These are phyloP conservation scores for Mariannaea sp. DNA, from an alignment of 2,329 filamentous ascomycete species.

Conservation along the genomic window DNA sequence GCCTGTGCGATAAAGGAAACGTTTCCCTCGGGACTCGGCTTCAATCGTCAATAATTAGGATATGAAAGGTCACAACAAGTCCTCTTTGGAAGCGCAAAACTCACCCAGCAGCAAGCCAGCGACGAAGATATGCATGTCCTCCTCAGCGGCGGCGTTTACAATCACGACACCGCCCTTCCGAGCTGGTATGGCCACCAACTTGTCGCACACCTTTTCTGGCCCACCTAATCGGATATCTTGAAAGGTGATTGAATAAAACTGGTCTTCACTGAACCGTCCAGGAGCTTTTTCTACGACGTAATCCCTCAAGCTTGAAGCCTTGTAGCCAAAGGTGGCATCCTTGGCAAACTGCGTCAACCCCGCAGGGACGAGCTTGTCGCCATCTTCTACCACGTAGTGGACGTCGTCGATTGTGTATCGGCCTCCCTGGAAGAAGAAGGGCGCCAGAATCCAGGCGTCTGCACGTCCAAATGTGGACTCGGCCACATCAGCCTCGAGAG, in stretches of 20 bases:
- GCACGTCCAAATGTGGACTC: conserved; percentile 54
- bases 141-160: conserved; percentile 58
- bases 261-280: conserved; percentile 21
- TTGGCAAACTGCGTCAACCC: conserved; percentile 59
- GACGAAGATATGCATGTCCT: conserved; percentile 61
- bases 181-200: conserved; percentile 40
- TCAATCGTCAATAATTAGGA: too few species aligned
- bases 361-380: conserved; percentile 43
- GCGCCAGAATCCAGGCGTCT: conserved; percentile 60
- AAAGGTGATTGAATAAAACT: conserved; percentile 37
- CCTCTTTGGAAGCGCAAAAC: too few species aligned
- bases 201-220: conserved; percentile 30
- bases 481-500: conserved; percentile 57
- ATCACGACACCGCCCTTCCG: conserved; percentile 49
- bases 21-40: conserved; percentile 39
- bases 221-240: conserved; percentile 42
- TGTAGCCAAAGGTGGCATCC: conserved; percentile 63
- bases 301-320: conserved; percentile 50
- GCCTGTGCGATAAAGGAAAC: conserved; percentile 47
- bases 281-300: conserved; percentile 59
- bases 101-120: conserved; percentile 49
- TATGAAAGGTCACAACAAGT: too few species aligned
- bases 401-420: conserved; percentile 61
- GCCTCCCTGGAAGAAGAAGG: conserved; percentile 64
- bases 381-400: conserved; percentile 59